These are phyloP conservation scores for Aureoboletus auriporus DNA, from an alignment of 768 basidiomycete genomes.

Conservation along the genomic window DNA sequence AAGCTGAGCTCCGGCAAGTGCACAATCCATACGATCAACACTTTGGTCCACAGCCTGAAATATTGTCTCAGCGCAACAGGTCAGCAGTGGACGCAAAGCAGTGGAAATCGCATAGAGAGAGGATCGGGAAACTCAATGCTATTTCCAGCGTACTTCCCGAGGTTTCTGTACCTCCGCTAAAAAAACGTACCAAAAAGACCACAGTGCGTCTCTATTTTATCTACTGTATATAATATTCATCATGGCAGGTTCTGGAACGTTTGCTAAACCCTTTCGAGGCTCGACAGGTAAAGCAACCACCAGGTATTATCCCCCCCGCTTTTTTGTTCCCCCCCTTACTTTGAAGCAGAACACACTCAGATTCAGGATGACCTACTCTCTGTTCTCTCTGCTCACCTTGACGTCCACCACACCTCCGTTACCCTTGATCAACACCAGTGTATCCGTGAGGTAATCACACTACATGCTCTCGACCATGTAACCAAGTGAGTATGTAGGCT, in stretches of 20 bases:
- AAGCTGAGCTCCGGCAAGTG: constrained; percentile 10
- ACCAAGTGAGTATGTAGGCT: constrained; percentile 54
- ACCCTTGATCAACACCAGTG: constrained; percentile 60
- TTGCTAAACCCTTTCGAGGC: constrained; percentile 52
- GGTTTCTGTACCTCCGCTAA: constrained; percentile 29
- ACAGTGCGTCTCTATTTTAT: constrained; percentile 16
- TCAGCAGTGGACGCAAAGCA: constrained; percentile 47
- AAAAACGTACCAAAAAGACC: constrained; percentile 21
- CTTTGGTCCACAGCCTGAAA: constrained; percentile 59
- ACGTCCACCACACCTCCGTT: constrained; percentile 70
- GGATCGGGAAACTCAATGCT: constrained; percentile 49
- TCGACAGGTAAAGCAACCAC: constrained; percentile 49
- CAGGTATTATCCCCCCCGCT: constrained; percentile 35
- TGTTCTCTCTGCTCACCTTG: constrained; percentile 60
- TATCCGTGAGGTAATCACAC: constrained; percentile 62
- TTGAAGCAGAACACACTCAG: constrained; percentile 41
- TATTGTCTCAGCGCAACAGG: constrained; percentile 47
- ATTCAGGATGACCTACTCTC: constrained; percentile 70
- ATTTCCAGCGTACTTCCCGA: constrained; percentile 46
- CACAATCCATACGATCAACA: constrained; percentile 65
- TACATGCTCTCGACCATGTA: constrained; percentile 88
- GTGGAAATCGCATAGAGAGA: constrained; percentile 53
- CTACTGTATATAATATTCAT: not conserved
- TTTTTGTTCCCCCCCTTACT: constrained; percentile 4
- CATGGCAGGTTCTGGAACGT: constrained; percentile 49